Evolutionary conservation across 164 flowering plant genomes (phyloP).

Genomic region (Cinnamomum chago): DNA sequence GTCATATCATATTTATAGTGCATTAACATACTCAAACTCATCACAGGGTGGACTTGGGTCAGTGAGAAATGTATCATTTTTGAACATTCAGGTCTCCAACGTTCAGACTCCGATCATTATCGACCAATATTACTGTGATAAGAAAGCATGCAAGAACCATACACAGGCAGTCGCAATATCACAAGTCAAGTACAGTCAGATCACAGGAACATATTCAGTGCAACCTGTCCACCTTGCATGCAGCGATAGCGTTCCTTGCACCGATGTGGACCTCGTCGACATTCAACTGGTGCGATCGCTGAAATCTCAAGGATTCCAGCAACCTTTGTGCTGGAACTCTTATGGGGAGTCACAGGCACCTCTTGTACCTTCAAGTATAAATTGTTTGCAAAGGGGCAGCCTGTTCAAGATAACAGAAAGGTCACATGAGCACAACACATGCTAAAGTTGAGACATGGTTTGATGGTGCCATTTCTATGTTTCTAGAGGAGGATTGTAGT

Average conservation of each 20-base stretch:
- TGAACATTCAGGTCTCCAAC: conserved; percentile 56
- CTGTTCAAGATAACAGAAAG: conserved; percentile 26
- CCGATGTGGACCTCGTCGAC: conserved; percentile 42
- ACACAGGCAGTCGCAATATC: conserved; percentile 68
- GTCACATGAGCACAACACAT: conserved; percentile 32
- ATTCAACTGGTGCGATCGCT: conserved; percentile 48
- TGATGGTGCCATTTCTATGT: background rate
- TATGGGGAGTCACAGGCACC: conserved; percentile 66
- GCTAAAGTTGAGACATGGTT: conserved; percentile 17
- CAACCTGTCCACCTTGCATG: conserved; percentile 75
- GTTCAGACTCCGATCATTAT: conserved; percentile 73
- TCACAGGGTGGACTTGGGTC: conserved; percentile 70
- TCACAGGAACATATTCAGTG: conserved; percentile 56
- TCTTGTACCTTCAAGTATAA: conserved; percentile 59
- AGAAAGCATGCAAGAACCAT: conserved; percentile 60
- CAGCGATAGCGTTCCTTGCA: conserved; percentile 63
- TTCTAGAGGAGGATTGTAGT: background rate
- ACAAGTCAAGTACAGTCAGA: conserved; percentile 44
- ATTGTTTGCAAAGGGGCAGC: conserved; percentile 53
- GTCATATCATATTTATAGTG: background rate
- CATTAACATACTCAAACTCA: background rate
- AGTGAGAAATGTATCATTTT: conserved; percentile 59
- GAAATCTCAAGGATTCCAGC: conserved; percentile 19
- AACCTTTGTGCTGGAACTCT: conserved; percentile 64
- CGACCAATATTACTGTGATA: conserved; percentile 85